Conservation (phyloP, 2,329 filamentous ascomycete species). For the Xylaria sp. region DNA sequence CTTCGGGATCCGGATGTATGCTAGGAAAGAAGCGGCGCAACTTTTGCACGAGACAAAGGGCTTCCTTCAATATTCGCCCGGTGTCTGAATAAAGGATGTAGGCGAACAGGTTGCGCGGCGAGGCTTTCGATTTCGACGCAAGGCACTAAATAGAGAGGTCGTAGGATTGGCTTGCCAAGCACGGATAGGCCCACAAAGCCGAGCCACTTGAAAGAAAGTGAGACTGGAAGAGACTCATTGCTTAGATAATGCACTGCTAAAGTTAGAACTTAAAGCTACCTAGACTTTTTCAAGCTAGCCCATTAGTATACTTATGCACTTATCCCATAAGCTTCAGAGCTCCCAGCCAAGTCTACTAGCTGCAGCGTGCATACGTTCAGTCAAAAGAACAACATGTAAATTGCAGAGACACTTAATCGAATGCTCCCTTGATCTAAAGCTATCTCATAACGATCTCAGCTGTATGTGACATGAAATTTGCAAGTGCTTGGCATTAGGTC, state of each 20-base stretch:
- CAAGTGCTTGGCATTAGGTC: neutral
- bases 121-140: constrained; percentile 18
- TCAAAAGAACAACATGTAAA: constrained; percentile 19
- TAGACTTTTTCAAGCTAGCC: neutral
- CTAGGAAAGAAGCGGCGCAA: constrained; percentile 1
- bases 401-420: neutral
- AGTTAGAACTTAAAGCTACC: too few species aligned
- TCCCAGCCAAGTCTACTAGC: neutral
- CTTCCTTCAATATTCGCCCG: constrained; percentile 4
- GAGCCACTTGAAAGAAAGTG: neutral
- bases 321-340: neutral
- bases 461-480: neutral
- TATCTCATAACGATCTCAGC: neutral
- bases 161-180: constrained; percentile 10
- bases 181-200: neutral
- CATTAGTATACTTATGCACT: neutral
- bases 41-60: constrained; percentile 19
- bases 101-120: constrained; percentile 17
- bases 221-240: too few species aligned
- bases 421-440: constrained; percentile 10
- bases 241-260: too few species aligned
- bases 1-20: neutral
- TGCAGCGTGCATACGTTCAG: too few species aligned
- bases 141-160: constrained; percentile 2
- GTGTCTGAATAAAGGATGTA: constrained; percentile 20